Evolutionary conservation across 192 early-diverging fungal genomes (phyloP).

Genomic region (Coemansia furcata): DNA sequence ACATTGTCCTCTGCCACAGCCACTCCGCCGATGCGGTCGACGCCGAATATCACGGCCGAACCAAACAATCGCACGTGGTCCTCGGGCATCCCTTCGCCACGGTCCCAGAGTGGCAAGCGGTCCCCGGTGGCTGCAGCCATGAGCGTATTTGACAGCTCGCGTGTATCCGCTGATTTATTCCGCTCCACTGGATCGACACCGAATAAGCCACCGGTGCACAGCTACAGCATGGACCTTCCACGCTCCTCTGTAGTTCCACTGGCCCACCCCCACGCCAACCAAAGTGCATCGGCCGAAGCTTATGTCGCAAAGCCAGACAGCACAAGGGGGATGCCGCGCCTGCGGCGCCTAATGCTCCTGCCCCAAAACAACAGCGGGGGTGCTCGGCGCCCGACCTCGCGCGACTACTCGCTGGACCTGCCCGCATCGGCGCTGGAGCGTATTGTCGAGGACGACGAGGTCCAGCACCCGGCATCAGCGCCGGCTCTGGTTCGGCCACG

Average conservation of each 20-base stretch:
- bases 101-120: background rate
- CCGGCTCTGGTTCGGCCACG: background rate
- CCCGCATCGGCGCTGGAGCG: slow-evolving; percentile 14
- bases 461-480: slow-evolving; percentile 10
- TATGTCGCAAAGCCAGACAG: background rate
- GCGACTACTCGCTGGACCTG: slow-evolving; percentile 1
- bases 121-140: background rate
- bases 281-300: background rate
- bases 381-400: slow-evolving; percentile 10
- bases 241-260: background rate
- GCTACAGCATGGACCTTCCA: slow-evolving; percentile 42
- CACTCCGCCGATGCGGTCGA: background rate
- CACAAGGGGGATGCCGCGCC: slow-evolving; percentile 22
- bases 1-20: background rate
- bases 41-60: background rate
- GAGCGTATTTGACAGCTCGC: background rate
- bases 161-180: slow-evolving; percentile 17
- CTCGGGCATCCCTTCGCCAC: background rate
- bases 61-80: background rate
- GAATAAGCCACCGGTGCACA: background rate
- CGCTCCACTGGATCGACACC: slow-evolving; percentile 1
- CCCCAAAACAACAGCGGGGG: background rate
- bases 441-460: slow-evolving; percentile 49
- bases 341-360: slow-evolving; percentile 35
- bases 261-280: background rate